Evolutionary conservation across 2,329 filamentous ascomycete species (phyloP).

Genomic region (Fusarium vanettenii): DNA sequence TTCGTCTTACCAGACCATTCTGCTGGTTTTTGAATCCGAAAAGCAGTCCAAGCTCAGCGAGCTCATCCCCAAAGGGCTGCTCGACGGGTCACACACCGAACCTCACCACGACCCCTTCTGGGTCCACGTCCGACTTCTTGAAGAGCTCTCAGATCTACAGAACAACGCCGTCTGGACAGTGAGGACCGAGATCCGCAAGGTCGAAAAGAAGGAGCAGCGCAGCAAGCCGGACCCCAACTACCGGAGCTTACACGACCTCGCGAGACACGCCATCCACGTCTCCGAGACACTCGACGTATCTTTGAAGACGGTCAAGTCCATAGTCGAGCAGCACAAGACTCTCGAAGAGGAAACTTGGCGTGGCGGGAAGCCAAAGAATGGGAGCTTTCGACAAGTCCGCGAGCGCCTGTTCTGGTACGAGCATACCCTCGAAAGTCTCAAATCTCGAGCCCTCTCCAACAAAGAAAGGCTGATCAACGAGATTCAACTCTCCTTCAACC

Average conservation of each 20-base stretch:
- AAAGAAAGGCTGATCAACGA: conserved; percentile 63
- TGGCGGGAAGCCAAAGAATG: not conserved
- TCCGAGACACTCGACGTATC: conserved; percentile 55
- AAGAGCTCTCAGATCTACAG: not conserved
- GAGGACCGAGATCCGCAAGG: conserved; percentile 48
- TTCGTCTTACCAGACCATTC: conserved; percentile 14
- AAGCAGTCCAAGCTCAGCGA: not conserved
- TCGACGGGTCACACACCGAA: not conserved
- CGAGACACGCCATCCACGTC: conserved; percentile 58
- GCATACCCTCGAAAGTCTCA: conserved; percentile 50
- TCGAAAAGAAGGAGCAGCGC: conserved; percentile 43
- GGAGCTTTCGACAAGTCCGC: conserved; percentile 38
- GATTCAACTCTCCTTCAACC: conserved; percentile 64
- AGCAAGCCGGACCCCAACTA: conserved; percentile 49
- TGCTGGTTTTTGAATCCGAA: conserved; percentile 14
- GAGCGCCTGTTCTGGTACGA: conserved; percentile 48
- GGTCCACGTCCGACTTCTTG: conserved; percentile 14
- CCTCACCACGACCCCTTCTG: conserved; percentile 24
- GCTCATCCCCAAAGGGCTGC: not conserved
- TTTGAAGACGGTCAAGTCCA: conserved; percentile 45
- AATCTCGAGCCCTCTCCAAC: conserved; percentile 52
- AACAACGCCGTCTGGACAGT: conserved; percentile 53
- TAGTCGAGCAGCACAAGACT: conserved; percentile 46
- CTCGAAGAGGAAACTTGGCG: conserved; percentile 14
- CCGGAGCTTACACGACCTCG: conserved; percentile 52